Evolutionary conservation across 2,329 filamentous ascomycete species (phyloP).

Genomic region (Teratosphaeriaceae sp.): DNA sequence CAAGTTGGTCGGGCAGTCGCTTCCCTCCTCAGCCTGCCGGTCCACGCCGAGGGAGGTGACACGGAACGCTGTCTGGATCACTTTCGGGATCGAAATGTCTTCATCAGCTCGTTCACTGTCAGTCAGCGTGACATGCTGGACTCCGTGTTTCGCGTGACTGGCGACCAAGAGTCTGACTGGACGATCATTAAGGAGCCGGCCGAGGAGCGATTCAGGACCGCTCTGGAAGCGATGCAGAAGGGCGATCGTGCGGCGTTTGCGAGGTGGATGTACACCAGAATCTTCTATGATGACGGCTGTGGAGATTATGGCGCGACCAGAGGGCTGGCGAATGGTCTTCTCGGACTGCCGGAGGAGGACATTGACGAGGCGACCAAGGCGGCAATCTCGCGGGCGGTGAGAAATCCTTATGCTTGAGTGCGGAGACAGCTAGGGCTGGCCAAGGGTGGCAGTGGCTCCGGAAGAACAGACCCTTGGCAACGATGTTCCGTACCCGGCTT

Average conservation of each 20-base stretch:
- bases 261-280: slow-evolving; percentile 49
- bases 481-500: too few species aligned
- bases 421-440: not conserved
- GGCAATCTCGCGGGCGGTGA: slow-evolving; percentile 33
- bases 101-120: slow-evolving; percentile 51
- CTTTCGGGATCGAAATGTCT: slow-evolving; percentile 46
- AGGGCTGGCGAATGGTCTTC: slow-evolving; percentile 43
- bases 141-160: slow-evolving; percentile 52
- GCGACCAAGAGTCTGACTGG: slow-evolving; percentile 56
- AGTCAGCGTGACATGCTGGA: slow-evolving; percentile 61
- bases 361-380: slow-evolving; percentile 50
- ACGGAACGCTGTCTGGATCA: slow-evolving; percentile 34
- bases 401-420: slow-evolving; percentile 2
- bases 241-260: slow-evolving; percentile 42
- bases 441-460: not conserved
- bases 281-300: slow-evolving; percentile 39
- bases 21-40: slow-evolving; percentile 28
- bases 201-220: slow-evolving; percentile 44
- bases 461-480: not conserved
- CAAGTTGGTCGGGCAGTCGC: slow-evolving; percentile 52
- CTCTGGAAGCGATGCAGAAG: slow-evolving; percentile 37
- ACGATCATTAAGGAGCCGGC: slow-evolving; percentile 44
- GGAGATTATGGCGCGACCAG: slow-evolving; percentile 32
- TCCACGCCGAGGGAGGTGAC: slow-evolving; percentile 34
- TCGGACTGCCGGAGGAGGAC: slow-evolving; percentile 54